These are phyloP conservation scores for Lecanicillium sp. DNA, from an alignment of 2,329 filamentous ascomycete species.

Conservation along the genomic window DNA sequence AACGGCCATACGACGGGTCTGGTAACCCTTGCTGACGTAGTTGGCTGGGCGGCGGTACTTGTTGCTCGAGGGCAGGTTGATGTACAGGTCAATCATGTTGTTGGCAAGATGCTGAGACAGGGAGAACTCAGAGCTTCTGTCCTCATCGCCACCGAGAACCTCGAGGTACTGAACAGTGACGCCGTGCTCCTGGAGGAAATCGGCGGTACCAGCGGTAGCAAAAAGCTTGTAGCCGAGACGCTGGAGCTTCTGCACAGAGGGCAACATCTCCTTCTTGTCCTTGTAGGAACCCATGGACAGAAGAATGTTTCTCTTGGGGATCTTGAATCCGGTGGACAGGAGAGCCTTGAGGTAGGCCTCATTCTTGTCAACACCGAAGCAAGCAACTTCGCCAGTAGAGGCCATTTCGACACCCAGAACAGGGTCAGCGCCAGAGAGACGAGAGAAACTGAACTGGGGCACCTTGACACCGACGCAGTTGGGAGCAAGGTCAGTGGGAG, in stretches of 20 bases:
- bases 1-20: conserved; percentile 94
- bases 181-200: conserved; percentile 90
- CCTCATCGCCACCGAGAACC: conserved; percentile 71
- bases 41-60: conserved; percentile 93
- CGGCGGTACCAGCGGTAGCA: conserved; percentile 91
- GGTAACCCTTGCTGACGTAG: conserved; percentile 98
- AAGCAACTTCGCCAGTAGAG: conserved; percentile 95
- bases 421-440: conserved; percentile 90
- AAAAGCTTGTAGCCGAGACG: conserved; percentile 93
- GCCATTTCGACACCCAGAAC: conserved; percentile 99
- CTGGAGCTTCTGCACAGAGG: conserved; percentile 83
- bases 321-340: conserved; percentile 90
- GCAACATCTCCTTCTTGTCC: conserved; percentile 96
- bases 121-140: conserved; percentile 93
- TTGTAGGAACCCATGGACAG: conserved; percentile 96
- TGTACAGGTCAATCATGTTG: conserved; percentile 97
- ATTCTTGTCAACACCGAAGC: conserved; percentile 91
- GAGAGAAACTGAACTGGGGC: conserved; percentile 97
- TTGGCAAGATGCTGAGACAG: conserved; percentile 94
- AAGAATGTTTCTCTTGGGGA: conserved; percentile 92
- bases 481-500: conserved; percentile 64
- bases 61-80: conserved; percentile 98
- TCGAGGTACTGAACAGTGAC: conserved; percentile 92
- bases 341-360: conserved; percentile 97
- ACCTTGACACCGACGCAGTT: conserved; percentile 96